These are phyloP conservation scores for Lotus japonicus DNA, from an alignment of 306 rosid species.

Conservation along the genomic window DNA sequence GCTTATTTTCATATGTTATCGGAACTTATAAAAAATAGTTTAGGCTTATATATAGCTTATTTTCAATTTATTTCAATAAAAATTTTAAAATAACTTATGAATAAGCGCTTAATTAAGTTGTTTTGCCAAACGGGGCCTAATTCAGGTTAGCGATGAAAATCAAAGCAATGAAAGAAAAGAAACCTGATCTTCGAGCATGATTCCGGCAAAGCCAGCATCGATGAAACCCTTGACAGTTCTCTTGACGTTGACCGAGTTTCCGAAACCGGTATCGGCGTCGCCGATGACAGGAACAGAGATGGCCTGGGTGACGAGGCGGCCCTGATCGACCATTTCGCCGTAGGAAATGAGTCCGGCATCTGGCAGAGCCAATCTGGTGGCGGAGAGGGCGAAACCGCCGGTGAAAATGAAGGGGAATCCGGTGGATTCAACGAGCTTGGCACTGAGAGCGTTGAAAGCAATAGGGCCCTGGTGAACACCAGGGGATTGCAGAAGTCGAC, in stretches of 20 bases:
- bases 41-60: too few relatives aligned
- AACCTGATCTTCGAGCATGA: conserved; percentile 89
- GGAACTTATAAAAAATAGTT: too few relatives aligned
- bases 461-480: conserved; percentile 87
- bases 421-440: conserved; percentile 64
- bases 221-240: conserved; percentile 80
- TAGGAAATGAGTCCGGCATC: conserved; percentile 78
- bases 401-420: conserved; percentile 73
- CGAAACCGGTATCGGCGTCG: conserved; percentile 89
- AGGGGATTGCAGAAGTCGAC: conserved; percentile 43
- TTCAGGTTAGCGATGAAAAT: too few relatives aligned
- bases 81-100: too few relatives aligned
- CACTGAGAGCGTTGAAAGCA: conserved; percentile 83
- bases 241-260: conserved; percentile 85
- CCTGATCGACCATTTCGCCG: conserved; percentile 83
- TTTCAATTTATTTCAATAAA: too few relatives aligned
- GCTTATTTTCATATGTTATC: too few relatives aligned
- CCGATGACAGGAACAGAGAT: conserved; percentile 81
- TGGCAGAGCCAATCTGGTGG: conserved; percentile 74
- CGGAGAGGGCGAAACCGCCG: conserved; percentile 82
- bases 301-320: conserved; percentile 57
- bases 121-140: too few relatives aligned
- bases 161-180: too few relatives aligned
- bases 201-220: conserved; percentile 77
- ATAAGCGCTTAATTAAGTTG: too few relatives aligned